Evolutionary conservation across 108 stramenopile genomes (phyloP), one percentile per base, ranked within the genome.

Genomic region (Schizochytrium sp.): DNA sequence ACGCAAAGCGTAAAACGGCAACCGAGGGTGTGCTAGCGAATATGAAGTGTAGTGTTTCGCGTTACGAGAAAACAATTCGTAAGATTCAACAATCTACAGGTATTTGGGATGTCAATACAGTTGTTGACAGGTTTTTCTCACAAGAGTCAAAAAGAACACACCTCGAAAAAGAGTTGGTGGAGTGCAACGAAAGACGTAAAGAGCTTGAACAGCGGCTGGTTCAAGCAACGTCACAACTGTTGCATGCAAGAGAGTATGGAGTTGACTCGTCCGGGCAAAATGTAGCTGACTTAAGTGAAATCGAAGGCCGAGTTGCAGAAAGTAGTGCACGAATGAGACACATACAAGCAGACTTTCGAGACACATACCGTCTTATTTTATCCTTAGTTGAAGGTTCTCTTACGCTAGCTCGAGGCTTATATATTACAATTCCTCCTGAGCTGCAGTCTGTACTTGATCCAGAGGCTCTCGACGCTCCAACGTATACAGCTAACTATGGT

Each of bases 161-260:
- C 50, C 3, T 83, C 2, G 76, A 83, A 49, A 83, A 55, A 56
- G 76, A 83, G 7, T 38, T 55, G 0, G 17, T 83, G 4, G 76
- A 49, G 40, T 47, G 50, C 0, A 83, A 10, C 38, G 76, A 55
- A 2, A 17, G 47, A n/a, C 76, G 76, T 40, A 55, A 83, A 10
- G 0, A 47, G 53, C 76, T 83, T 53, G 3, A 83, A 53, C 76
- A 83, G 53, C 47, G 53, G 15, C 76, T 83, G n/a, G 76, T 5
- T n/a, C 47, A 83, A n/a, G 49, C 50, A 8, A 83, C 47, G 15
- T 17, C 76, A 10, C 47, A 83, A 53, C 76, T 83, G 10, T 83
- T 83, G 76, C 76, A 83, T 42, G 47, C 53, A 5, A 47, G 76
- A 56, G 76, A 83, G 47, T 83, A 83, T 42, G 76, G 76, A 47